Percentiles rank a stretch among this genome's conserved stretches.
Conservation (phyloP, 148 eudicot species). For the Spergularia bocconei region DNA sequence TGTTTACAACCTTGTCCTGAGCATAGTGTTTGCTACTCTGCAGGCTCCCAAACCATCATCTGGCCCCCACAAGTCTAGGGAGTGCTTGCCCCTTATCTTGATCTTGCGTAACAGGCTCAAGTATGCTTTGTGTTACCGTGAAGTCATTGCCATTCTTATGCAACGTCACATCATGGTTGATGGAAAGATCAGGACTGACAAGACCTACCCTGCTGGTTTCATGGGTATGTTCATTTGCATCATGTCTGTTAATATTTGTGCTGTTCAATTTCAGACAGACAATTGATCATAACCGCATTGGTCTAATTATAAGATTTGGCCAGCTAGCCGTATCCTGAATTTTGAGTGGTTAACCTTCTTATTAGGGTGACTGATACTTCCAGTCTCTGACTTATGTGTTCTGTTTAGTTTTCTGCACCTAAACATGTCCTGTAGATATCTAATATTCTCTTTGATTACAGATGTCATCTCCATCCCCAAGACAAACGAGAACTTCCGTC, state of each 20-base stretch:
- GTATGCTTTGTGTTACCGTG: slow-evolving; percentile 54
- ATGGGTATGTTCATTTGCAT: slow-evolving; percentile 38
- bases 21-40: slow-evolving; percentile 20
- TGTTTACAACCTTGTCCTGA: neutral
- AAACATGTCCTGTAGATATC: too few relatives aligned
- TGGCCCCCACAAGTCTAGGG: slow-evolving; percentile 62
- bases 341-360: neutral
- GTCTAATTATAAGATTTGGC: too few relatives aligned
- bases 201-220: slow-evolving; percentile 52
- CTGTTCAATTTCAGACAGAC: neutral
- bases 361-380: neutral
- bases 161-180: slow-evolving; percentile 55
- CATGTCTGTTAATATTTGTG: neutral
- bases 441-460: slow-evolving; percentile 1
- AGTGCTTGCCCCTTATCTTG: slow-evolving; percentile 54
- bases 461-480: slow-evolving; percentile 67
- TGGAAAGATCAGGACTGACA: slow-evolving; percentile 47
- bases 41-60: slow-evolving; percentile 67
- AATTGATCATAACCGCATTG: neutral
- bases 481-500: slow-evolving; percentile 60
- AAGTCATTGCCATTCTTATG: slow-evolving; percentile 51
- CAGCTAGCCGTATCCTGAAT: too few relatives aligned
- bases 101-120: slow-evolving; percentile 54
- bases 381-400: neutral
- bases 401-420: neutral